Percentiles rank a stretch among this genome's conserved stretches.
Conservation (phyloP, 805 yeast species). For the Cyberlindnera samutprakarnensis region DNA sequence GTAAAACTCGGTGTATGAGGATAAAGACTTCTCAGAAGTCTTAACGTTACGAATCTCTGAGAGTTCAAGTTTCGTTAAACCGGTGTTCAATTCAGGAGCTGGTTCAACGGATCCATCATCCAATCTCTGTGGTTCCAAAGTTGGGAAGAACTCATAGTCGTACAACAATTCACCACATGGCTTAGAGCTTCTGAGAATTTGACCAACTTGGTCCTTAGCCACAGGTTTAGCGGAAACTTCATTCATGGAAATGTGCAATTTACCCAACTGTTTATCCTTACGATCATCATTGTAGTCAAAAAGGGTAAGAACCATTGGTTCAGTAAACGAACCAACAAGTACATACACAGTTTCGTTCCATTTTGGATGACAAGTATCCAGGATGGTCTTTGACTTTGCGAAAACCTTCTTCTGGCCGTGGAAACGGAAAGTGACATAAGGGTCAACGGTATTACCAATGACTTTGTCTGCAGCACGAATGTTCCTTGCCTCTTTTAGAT, state of each 20-base stretch:
- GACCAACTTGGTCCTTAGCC: conserved; percentile 40
- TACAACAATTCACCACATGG: conserved; percentile 69
- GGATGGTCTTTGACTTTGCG: conserved; percentile 62
- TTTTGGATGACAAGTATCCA: conserved; percentile 62
- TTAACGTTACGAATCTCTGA: conserved; percentile 46
- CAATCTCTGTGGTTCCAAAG: conserved; percentile 47
- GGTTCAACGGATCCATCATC: conserved; percentile 80
- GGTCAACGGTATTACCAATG: conserved; percentile 78
- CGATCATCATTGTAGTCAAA: conserved; percentile 74
- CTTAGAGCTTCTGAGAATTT: conserved; percentile 74
- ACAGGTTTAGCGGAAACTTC: conserved; percentile 46
- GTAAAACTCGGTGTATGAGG: conserved; percentile 66
- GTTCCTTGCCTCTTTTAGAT: conserved; percentile 56
- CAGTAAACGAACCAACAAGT: conserved; percentile 67
- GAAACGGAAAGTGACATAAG: conserved; percentile 72
- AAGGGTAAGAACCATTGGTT: conserved; percentile 67
- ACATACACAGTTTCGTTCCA: conserved; percentile 79
- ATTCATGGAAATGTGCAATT: conserved; percentile 66
- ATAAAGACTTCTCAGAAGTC: conserved; percentile 33
- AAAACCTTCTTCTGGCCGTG: conserved; percentile 47
- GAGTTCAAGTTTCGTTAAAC: conserved; percentile 69
- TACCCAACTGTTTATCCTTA: conserved; percentile 78
- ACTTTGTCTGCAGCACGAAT: conserved; percentile 61
- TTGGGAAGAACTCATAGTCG: conserved; percentile 71
- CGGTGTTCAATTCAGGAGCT: conserved; percentile 90